These are phyloP conservation scores for Fusarium sp. DNA, from an alignment of 2,329 filamentous ascomycete species.

Conservation along the genomic window DNA sequence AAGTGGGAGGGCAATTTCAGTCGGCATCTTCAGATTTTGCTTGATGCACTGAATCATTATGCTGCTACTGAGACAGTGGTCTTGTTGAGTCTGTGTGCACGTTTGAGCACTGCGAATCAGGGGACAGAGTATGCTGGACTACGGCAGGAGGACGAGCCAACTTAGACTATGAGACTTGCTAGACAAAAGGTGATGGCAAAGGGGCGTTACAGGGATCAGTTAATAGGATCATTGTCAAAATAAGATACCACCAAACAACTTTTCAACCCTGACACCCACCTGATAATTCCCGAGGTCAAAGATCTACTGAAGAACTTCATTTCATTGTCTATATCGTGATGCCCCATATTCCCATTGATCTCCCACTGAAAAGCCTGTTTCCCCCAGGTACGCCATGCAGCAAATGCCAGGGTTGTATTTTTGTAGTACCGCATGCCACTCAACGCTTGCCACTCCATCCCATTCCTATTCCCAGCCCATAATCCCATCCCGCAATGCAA, in stretches of 20 bases:
- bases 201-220: slow-evolving; percentile 35
- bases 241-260: slow-evolving; percentile 38
- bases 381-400: slow-evolving; percentile 15
- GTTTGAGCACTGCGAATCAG: slow-evolving; percentile 82
- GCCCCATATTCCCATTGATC: background rate
- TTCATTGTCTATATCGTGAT: slow-evolving; percentile 26
- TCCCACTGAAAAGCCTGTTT: background rate
- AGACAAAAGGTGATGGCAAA: background rate
- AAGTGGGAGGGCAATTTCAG: slow-evolving; percentile 96
- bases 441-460: slow-evolving; percentile 27
- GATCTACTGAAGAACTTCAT: slow-evolving; percentile 2
- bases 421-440: slow-evolving; percentile 30
- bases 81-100: slow-evolving; percentile 83
- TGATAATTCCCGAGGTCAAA: background rate
- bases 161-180: slow-evolving; percentile 4
- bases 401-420: slow-evolving; percentile 30
- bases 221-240: slow-evolving; percentile 28
- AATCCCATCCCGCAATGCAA: slow-evolving; percentile 27
- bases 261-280: slow-evolving; percentile 10
- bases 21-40: slow-evolving; percentile 87
- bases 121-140: slow-evolving; percentile 71
- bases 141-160: slow-evolving; percentile 64
- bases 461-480: slow-evolving; percentile 7
- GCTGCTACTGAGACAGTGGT: slow-evolving; percentile 97
- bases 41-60: slow-evolving; percentile 96